Evolutionary conservation across 2,329 filamentous ascomycete species (phyloP).

Genomic region (Colletotrichum lentis): DNA sequence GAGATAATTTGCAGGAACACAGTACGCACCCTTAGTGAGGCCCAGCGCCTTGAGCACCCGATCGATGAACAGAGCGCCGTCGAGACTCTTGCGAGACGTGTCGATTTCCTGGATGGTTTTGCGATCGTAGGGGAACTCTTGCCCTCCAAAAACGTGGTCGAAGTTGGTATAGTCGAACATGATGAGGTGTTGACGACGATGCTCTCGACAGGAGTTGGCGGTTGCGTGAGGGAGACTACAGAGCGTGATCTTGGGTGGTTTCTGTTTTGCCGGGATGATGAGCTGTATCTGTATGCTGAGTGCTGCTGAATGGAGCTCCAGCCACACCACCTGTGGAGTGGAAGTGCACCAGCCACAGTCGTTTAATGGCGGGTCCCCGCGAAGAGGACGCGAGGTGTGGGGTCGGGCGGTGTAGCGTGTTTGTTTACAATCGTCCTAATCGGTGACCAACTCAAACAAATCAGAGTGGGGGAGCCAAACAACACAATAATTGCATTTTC

Average conservation of each 20-base stretch:
- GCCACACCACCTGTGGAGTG: conserved; percentile 4
- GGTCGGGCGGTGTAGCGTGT: conserved; percentile 33
- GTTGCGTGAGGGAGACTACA: too few relatives aligned
- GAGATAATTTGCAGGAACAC: not conserved
- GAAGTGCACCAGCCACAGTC: conserved; percentile 26
- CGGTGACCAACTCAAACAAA: conserved; percentile 38
- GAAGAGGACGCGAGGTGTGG: not conserved
- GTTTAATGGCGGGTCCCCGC: conserved; percentile 19
- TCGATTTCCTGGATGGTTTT: conserved; percentile 70
- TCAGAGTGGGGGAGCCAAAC: conserved; percentile 37
- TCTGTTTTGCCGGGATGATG: not conserved
- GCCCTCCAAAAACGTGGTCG: conserved; percentile 71
- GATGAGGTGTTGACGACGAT: conserved; percentile 23
- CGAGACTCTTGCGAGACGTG: conserved; percentile 70
- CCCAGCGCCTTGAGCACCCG: conserved; percentile 75
- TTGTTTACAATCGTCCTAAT: conserved; percentile 39
- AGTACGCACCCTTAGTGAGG: conserved; percentile 68
- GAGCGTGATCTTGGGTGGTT: too few relatives aligned
- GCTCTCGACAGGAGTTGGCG: not conserved
- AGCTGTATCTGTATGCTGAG: not conserved
- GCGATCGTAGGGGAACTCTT: conserved; percentile 69
- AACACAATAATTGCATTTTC: conserved; percentile 29
- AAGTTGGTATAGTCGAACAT: conserved; percentile 75
- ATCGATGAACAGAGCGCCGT: conserved; percentile 80
- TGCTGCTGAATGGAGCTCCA: conserved; percentile 7